Conservation (phyloP, 1,284 basidiomycete species). For the Takashimella tepidaria region DNA sequence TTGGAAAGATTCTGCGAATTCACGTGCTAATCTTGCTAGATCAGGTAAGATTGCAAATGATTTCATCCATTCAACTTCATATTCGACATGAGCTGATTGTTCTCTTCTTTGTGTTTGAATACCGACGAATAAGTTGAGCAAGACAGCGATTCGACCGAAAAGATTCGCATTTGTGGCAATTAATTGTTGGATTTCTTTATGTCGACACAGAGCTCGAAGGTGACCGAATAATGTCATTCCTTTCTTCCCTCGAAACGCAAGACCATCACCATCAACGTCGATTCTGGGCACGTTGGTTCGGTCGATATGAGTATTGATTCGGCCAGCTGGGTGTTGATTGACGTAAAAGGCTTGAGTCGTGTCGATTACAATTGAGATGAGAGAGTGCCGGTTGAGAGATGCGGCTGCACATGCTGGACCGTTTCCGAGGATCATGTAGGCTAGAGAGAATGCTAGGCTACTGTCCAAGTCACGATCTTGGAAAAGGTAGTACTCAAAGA, state of each 20-base stretch:
- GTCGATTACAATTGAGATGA: constrained; percentile 69
- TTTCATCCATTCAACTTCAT: constrained; percentile 91
- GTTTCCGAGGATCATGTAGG: constrained; percentile 82
- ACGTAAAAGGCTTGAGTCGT: constrained; percentile 86
- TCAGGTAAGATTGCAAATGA: constrained; percentile 89
- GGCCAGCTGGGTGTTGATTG: constrained; percentile 53
- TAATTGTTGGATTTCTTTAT: constrained; percentile 65
- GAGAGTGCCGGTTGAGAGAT: constrained; percentile 19
- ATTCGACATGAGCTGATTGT: constrained; percentile 76
- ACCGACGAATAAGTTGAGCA: constrained; percentile 82
- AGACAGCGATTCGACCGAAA: constrained; percentile 56
- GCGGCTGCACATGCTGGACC: constrained; percentile 70
- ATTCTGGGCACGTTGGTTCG: constrained; percentile 57
- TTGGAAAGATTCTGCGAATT: constrained; percentile 70
- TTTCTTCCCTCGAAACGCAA: constrained; percentile 85
- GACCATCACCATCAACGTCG: constrained; percentile 54
- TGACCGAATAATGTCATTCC: constrained; percentile 87
- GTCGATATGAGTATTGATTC: constrained; percentile 38
- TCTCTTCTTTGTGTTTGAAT: constrained; percentile 85
- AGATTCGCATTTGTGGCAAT: constrained; percentile 62
- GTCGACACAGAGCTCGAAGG: constrained; percentile 60
- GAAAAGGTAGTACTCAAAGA: constrained; percentile 84
- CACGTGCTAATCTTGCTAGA: constrained; percentile 77
- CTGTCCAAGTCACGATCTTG: constrained; percentile 85
- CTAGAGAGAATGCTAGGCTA: constrained; percentile 82